Evolutionary conservation across 2,329 filamentous ascomycete species (phyloP).

Genomic region (Cordyceps tenuipes): DNA sequence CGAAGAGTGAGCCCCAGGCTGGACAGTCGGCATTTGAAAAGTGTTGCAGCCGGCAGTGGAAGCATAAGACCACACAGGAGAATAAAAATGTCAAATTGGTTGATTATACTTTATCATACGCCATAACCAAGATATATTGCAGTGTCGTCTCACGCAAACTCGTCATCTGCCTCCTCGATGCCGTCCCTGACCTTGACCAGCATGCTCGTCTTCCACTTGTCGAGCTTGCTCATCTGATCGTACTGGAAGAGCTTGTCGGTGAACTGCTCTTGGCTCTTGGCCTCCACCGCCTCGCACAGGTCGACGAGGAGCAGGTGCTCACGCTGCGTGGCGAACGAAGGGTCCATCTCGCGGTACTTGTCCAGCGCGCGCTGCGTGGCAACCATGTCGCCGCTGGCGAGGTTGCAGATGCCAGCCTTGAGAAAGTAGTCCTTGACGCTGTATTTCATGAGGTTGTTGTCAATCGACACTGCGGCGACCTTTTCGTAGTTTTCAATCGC

Average conservation of each 20-base stretch:
- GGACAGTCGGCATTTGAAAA: no score
- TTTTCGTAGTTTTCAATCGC: constrained; percentile 77
- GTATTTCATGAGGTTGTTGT: constrained; percentile 89
- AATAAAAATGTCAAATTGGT: not conserved
- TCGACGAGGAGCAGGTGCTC: constrained; percentile 78
- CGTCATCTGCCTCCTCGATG: constrained; percentile 54
- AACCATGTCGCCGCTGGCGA: constrained; percentile 66
- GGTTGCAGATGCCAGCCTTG: constrained; percentile 86
- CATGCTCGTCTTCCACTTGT: constrained; percentile 94
- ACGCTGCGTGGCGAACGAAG: constrained; percentile 65
- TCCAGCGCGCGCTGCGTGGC: constrained; percentile 72
- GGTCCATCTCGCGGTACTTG: constrained; percentile 72
- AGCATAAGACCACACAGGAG: not conserved
- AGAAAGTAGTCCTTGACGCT: constrained; percentile 93
- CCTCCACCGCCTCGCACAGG: constrained; percentile 65
- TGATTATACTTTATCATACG: not conserved
- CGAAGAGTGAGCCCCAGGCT: no score
- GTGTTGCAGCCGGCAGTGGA: not conserved
- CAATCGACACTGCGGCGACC: constrained; percentile 68
- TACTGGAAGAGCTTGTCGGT: constrained; percentile 81
- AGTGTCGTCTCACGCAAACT: constrained; percentile 28
- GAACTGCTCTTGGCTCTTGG: constrained; percentile 73
- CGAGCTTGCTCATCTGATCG: constrained; percentile 86
- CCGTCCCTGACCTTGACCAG: constrained; percentile 74
- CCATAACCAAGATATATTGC: constrained; percentile 6